Base-by-base conservation (phyloP, 2,329 filamentous ascomycete species). In the Trichoderma sp. region DNA sequence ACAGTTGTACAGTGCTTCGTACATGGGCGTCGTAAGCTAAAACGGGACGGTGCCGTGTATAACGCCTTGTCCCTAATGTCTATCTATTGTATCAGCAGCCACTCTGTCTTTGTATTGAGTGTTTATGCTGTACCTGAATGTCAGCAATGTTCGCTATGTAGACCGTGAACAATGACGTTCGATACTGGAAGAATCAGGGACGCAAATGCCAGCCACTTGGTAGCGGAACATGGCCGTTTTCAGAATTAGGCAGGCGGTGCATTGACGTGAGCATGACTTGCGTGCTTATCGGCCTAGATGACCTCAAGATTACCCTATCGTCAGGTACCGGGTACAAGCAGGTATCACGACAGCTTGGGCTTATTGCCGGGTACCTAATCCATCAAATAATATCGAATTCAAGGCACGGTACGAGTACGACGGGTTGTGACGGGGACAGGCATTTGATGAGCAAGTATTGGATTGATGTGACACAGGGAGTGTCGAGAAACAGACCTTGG, bases 231-330 rank as follows among this genome's bases (percentile, higher is more conserved):
- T 31, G n/a, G 67, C 50, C 45, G 21, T 38, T 27, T 38, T 56
- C 45, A 38, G 66, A 38, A 35, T 53, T 35, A 56, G 31, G 29
- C 41, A 21, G 45, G 41, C 63, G 33, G 35, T 66, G 72, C 72
- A 41, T 53, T 35, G 59, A 71, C 38, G 66, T 29, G 66, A 71
- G 31, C 59, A 33, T 68, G 27, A 33, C 67, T 75, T 75, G 56
- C 74, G 74, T 75, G 74, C 67, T 71, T 62, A 62, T 72, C 45
- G 33, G 41, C 59, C 50, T 50, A 71, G 67, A 75, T 75, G 67
- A 75, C 60, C 74, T 72, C 74, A 75, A 35, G 27, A 35, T 33
- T 33, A 45, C 50, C 38, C 35, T 62, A 18, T 50, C 14, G 6
- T 6, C 16, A 75, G 38, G 56, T 63, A 56, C 69, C 21, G 27